phyloP scores from a whole-genome alignment of 805 yeast genomes.

The Starmerella bombi region DNA sequence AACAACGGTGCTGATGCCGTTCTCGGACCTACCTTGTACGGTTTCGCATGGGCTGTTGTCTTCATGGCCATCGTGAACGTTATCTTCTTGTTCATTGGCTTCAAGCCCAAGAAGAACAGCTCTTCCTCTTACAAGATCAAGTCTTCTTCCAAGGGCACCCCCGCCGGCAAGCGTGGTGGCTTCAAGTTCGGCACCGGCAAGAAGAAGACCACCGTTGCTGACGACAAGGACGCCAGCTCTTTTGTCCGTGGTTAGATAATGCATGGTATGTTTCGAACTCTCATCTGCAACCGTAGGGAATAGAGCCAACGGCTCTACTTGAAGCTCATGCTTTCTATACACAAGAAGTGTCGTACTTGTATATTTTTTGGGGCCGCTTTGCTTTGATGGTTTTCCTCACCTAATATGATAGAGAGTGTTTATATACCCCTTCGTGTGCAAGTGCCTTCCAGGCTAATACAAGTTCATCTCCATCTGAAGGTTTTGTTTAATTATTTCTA shows the following conservation, averaged over 20 bases:
- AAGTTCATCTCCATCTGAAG: too few relatives aligned
- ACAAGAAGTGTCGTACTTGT: too few relatives aligned
- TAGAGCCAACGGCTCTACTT: too few relatives aligned
- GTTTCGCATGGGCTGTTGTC: conserved; percentile 49
- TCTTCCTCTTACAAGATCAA: conserved; percentile 82
- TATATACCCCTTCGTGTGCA: too few relatives aligned
- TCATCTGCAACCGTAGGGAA: background rate
- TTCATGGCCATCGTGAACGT: conserved; percentile 25
- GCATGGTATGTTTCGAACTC: background rate
- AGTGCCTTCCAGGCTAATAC: too few relatives aligned
- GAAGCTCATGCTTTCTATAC: too few relatives aligned
- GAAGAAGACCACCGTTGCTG: conserved; percentile 20
- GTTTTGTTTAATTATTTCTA: too few relatives aligned
- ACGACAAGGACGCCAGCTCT: conserved; percentile 21
- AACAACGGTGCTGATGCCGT: conserved; percentile 28
- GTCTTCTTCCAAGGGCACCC: conserved; percentile 85
- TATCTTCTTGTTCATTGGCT: conserved; percentile 37
- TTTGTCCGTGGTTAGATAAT: conserved; percentile 20
- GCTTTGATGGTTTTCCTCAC: too few relatives aligned
- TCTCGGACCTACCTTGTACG: conserved; percentile 33
- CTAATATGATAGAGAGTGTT: too few relatives aligned
- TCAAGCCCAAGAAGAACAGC: conserved; percentile 75
- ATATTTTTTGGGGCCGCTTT: too few relatives aligned
- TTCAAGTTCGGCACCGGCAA: conserved; percentile 20
- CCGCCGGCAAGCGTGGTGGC: conserved; percentile 27